Percentiles rank a stretch among this genome's conserved stretches.
Evolutionary conservation across 352 stramenopile species (phyloP).

Genomic region (Peronospora belbahrii): DNA sequence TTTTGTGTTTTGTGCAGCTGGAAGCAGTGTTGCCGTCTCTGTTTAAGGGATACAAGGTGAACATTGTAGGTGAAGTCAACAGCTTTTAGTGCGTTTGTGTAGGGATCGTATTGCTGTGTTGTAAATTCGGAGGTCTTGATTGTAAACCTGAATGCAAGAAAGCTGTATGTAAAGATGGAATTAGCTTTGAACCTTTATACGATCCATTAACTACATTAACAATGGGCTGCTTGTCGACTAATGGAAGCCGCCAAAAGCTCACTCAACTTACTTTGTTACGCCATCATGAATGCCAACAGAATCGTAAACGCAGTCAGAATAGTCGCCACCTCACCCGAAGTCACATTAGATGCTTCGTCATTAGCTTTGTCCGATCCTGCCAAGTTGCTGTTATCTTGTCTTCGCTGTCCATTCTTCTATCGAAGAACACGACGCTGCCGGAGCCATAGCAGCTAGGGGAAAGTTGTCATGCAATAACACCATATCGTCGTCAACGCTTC

Average conservation of each 20-base stretch:
- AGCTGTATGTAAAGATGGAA: background rate
- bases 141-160: background rate
- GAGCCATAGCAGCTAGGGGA: constrained; percentile 36
- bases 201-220: constrained; percentile 7
- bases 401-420: constrained; percentile 13
- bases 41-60: constrained; percentile 75
- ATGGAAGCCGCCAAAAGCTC: constrained; percentile 1
- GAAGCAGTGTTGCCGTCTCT: constrained; percentile 48
- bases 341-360: constrained; percentile 13
- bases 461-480: constrained; percentile 45
- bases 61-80: constrained; percentile 79
- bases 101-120: too few relatives aligned
- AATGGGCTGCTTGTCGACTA: constrained; percentile 13
- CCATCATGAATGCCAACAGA: constrained; percentile 10
- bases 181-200: constrained; percentile 12
- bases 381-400: constrained; percentile 15
- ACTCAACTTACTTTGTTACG: constrained; percentile 9
- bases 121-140: background rate
- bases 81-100: constrained; percentile 48
- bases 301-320: constrained; percentile 13
- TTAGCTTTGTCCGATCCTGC: constrained; percentile 6
- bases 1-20: constrained; percentile 24
- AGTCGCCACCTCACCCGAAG: constrained; percentile 9
- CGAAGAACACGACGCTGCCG: constrained; percentile 38
- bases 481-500: constrained; percentile 46